Conservation (phyloP, 2,329 filamentous ascomycete genomes). For the Daldinia sp. region DNA sequence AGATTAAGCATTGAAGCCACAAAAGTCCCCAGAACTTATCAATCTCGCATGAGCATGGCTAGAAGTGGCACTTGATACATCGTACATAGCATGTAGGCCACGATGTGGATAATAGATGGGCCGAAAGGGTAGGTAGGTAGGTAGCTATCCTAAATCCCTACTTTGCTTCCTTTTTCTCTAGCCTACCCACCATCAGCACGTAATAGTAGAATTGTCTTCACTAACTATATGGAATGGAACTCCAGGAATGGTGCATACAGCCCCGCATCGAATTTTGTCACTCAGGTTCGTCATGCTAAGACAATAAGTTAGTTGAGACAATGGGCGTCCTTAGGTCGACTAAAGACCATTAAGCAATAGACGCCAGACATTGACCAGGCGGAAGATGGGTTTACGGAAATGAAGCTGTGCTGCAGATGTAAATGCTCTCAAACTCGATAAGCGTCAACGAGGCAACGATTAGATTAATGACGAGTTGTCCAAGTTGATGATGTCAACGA, state of each 20-base stretch:
- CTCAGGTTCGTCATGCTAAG: constrained; percentile 33
- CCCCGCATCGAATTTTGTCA: constrained; percentile 43
- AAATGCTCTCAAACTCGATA: constrained; percentile 14
- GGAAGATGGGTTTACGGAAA: constrained; percentile 16
- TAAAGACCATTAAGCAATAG: constrained; percentile 41
- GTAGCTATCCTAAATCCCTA: constrained; percentile 1
- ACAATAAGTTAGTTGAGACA: constrained; percentile 39
- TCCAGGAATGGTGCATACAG: constrained; percentile 45
- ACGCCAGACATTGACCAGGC: constrained; percentile 36
- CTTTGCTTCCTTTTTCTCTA: not conserved
- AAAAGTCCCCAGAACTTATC: constrained; percentile 24
- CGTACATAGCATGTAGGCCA: not conserved
- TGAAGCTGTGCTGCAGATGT: not conserved
- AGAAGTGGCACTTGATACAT: constrained; percentile 34
- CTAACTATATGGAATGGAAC: constrained; percentile 42
- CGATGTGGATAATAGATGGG: constrained; percentile 42
- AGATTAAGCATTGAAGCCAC: constrained; percentile 30
- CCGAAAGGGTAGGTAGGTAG: no score
- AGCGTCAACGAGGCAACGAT: constrained; percentile 7
- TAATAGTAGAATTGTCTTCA: constrained; percentile 28
- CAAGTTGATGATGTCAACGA: constrained; percentile 13
- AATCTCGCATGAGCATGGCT: constrained; percentile 38
- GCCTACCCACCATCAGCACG: not conserved
- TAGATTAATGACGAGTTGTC: constrained; percentile 5
- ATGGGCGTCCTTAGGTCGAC: constrained; percentile 21